Evolutionary conservation across 257 asterid species (phyloP).

Genomic region (Schizonepeta tenuifolia): DNA sequence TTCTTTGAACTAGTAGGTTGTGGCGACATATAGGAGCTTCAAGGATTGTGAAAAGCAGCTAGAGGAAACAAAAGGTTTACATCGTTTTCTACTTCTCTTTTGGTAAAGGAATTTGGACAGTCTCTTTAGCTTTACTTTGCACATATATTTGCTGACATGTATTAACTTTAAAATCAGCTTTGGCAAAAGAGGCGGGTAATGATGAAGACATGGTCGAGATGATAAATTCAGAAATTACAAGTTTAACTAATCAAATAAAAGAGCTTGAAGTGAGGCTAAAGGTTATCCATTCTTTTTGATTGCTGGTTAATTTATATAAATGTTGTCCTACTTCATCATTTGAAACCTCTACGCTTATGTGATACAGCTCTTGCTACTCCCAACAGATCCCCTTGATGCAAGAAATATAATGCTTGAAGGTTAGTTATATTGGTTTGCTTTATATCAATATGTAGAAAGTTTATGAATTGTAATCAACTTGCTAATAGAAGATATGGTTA

Average conservation of each 20-base stretch:
- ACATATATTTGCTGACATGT: not conserved
- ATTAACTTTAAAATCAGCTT: slow-evolving; percentile 51
- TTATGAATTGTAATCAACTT: slow-evolving; percentile 25
- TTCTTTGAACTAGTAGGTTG: slow-evolving; percentile 68
- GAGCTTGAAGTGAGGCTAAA: slow-evolving; percentile 78
- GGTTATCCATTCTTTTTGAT: slow-evolving; percentile 46
- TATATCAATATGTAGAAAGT: slow-evolving; percentile 16
- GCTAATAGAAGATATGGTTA: slow-evolving; percentile 4
- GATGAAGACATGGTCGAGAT: slow-evolving; percentile 93
- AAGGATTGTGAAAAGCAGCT: slow-evolving; percentile 85
- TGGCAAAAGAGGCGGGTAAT: slow-evolving; percentile 75
- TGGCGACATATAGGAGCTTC: slow-evolving; percentile 64
- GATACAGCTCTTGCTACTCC: slow-evolving; percentile 77
- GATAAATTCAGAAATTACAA: slow-evolving; percentile 85
- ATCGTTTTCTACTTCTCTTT: slow-evolving; percentile 27
- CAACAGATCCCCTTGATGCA: slow-evolving; percentile 91
- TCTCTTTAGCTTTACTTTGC: not conserved
- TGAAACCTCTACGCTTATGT: slow-evolving; percentile 19
- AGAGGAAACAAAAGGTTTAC: slow-evolving; percentile 86
- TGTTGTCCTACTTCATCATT: slow-evolving; percentile 27
- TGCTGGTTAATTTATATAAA: slow-evolving; percentile 14
- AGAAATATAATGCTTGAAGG: slow-evolving; percentile 99
- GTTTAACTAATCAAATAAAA: slow-evolving; percentile 58
- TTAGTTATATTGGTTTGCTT: slow-evolving; percentile 30
- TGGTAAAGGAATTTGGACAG: not conserved